Percentiles rank a stretch among this genome's conserved stretches.
Conservation (phyloP, 1,284 basidiomycete genomes). For the Ceratobasidium sp. region DNA sequence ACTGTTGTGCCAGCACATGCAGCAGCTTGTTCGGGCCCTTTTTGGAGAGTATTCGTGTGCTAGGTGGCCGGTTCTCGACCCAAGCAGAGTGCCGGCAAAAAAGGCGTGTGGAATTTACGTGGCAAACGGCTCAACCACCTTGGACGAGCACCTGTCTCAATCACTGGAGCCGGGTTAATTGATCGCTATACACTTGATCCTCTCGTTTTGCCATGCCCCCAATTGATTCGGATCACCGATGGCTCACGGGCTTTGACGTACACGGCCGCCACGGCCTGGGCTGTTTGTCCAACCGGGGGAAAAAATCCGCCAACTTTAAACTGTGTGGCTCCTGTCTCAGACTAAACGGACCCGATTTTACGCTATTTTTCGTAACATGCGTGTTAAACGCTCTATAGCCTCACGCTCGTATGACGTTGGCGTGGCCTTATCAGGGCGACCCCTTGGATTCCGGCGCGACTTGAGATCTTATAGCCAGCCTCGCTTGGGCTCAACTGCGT, state of each 20-base stretch:
- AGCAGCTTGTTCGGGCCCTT: not conserved
- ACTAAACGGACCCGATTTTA: not conserved
- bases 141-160: slow-evolving; percentile 17
- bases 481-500: slow-evolving; percentile 11
- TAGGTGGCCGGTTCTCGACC: slow-evolving; percentile 13
- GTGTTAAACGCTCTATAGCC: slow-evolving; percentile 2
- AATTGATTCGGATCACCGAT: not conserved
- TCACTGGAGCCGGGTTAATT: slow-evolving; percentile 10
- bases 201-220: not conserved
- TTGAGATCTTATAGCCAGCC: not conserved
- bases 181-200: not conserved
- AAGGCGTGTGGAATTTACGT: slow-evolving; percentile 5
- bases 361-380: not conserved
- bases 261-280: not conserved
- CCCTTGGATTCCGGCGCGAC: slow-evolving; percentile 13
- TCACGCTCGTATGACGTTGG: slow-evolving; percentile 24
- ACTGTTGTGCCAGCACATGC: slow-evolving; percentile 7
- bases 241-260: not conserved
- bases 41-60: not conserved
- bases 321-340: slow-evolving; percentile 19
- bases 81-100: not conserved
- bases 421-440: slow-evolving; percentile 5
- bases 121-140: slow-evolving; percentile 6
- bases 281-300: not conserved
- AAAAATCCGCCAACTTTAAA: slow-evolving; percentile 6